Base-by-base conservation (phyloP, 345 rosid genomes). In the Clarkia xantiana region DNA sequence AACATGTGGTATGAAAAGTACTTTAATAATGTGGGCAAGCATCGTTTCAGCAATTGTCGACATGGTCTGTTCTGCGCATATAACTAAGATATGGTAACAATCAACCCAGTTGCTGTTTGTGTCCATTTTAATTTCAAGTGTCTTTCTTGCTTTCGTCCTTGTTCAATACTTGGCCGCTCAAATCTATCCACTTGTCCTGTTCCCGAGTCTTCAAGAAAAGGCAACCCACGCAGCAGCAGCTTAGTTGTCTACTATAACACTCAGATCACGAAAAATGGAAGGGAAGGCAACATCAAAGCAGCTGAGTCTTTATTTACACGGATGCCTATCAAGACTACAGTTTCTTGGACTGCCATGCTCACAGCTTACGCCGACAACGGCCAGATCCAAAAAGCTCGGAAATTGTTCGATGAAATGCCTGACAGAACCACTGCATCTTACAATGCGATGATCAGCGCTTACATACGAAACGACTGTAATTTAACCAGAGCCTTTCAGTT, bases 341-440 rank as follows among this genome's bases (percentile, higher is more conserved):
- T 86, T 22, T 74, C 93, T 18, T 75, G 86, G 76, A 86, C 86
- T n/a, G 88, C 86, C 16, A 78, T 86, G 84, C 70, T 86, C 43
- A 71, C 95, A 0, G 95, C 70, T 0, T 80, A 69, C 2, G 77
- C 81, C 0, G 67, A 67, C 40, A 82, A 82, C 18, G 82, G 89
- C 40, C 67, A 70, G 15, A 65, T 82, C 43, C 53, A 36, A 34
- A 67, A 66, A 55, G 88, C 95, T 20, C 62, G 69, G 46, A 40
- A 75, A 29, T n/a, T 80, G 73, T 82, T 86, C 44, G 84, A 71
- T 40, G 70, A 76, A 73, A 86, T 86, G 84, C 86, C 84, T 45
- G 71, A 61, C 0, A 77, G 82, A 68, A 82, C 43, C 18, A 67
- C 65, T 3, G 64, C 71, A 61, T 66, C 89, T 3, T 82, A 76